Evolutionary conservation across 2,329 filamentous ascomycete species (phyloP).

Genomic region (Botryotinia convoluta): DNA sequence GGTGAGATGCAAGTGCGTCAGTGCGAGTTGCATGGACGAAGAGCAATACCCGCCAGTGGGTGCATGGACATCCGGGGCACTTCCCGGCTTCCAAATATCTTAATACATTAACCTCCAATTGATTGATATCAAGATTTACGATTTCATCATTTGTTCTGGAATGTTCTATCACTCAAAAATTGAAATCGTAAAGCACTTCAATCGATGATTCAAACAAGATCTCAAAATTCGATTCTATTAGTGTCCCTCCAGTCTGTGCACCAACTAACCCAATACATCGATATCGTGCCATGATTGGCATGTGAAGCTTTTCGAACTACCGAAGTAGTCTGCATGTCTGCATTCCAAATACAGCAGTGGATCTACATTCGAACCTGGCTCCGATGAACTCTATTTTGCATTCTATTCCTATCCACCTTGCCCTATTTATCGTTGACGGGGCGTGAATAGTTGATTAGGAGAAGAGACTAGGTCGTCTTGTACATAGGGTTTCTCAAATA

Average conservation of each 20-base stretch:
- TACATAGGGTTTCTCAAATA: not conserved
- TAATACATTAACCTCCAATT: not conserved
- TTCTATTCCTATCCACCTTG: not conserved
- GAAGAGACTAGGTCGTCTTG: not conserved
- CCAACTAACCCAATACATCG: not conserved
- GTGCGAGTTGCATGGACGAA: not conserved
- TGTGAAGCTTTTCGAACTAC: not conserved
- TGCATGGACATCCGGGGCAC: not conserved
- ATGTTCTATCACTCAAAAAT: not conserved
- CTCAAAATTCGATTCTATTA: not conserved
- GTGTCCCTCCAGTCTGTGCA: not conserved
- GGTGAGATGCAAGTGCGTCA: not conserved
- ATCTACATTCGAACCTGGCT: not conserved
- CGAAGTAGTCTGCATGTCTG: not conserved
- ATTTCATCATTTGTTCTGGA: not conserved
- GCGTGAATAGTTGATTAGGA: not conserved
- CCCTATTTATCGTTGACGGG: not conserved
- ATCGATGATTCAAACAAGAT: not conserved
- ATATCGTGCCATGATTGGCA: not conserved
- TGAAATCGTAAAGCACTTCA: not conserved
- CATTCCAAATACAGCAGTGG: not conserved
- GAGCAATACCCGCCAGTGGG: not conserved
- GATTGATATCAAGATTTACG: not conserved
- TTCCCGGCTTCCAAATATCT: not conserved
- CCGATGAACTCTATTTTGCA: not conserved